Conservation (phyloP, 2,329 filamentous ascomycete species). For the Fusarium multiceps region DNA sequence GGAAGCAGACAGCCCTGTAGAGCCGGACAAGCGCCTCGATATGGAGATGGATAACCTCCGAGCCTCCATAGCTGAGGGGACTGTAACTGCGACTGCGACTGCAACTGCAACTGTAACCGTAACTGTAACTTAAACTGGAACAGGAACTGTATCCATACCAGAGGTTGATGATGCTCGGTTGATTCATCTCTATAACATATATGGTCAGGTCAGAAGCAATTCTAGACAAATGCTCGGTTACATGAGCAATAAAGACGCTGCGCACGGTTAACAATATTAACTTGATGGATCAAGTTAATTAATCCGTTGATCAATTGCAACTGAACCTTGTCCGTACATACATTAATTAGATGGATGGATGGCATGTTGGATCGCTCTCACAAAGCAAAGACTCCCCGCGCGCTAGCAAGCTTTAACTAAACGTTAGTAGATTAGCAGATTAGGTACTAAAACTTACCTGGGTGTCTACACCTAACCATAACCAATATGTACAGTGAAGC, state of each 20-base stretch:
- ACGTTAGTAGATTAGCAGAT: background rate
- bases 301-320: background rate
- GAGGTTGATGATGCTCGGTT: background rate
- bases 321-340: background rate
- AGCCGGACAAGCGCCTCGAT: conserved; percentile 11
- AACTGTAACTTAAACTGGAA: conserved; percentile 1
- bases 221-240: background rate
- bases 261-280: background rate
- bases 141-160: background rate
- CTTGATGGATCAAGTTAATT: background rate
- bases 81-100: background rate
- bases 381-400: background rate
- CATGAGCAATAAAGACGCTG: background rate
- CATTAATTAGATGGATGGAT: background rate
- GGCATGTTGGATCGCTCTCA: background rate
- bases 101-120: background rate
- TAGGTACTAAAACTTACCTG: background rate
- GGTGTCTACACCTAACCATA: background rate
- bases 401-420: background rate
- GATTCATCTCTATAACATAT: background rate
- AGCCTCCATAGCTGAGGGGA: background rate
- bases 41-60: conserved; percentile 5
- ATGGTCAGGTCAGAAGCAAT: background rate
- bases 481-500: background rate
- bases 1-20: conserved; percentile 1